A percentile compares a stretch with the other conserved stretches of the same genome.
Evolutionary conservation across 805 yeast genomes (phyloP).

Genomic region (Metschnikowia matae): DNA sequence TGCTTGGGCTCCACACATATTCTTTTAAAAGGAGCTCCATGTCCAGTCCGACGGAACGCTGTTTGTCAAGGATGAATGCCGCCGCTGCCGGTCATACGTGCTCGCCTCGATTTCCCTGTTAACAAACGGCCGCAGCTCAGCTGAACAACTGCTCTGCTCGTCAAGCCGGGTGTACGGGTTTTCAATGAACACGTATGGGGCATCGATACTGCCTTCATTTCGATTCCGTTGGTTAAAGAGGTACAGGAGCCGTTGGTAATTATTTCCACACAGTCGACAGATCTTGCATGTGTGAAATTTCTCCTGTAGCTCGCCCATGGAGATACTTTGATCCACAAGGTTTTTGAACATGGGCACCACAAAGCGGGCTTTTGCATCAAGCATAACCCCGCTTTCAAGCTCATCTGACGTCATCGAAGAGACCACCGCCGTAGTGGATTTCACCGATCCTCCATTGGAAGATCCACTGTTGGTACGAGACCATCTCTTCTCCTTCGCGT

Average conservation of each 20-base stretch:
- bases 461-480: constrained; percentile 11
- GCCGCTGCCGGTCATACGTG: neutral
- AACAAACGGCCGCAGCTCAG: neutral
- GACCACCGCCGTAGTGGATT: neutral
- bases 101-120: constrained; percentile 1
- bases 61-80: neutral
- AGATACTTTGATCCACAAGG: constrained; percentile 8
- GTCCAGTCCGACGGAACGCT: constrained; percentile 39
- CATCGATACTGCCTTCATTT: constrained; percentile 15
- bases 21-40: constrained; percentile 46
- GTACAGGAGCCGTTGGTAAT: constrained; percentile 21
- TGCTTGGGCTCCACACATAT: neutral
- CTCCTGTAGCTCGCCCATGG: constrained; percentile 8
- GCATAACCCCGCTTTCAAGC: constrained; percentile 10
- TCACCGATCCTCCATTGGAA: constrained; percentile 7
- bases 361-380: constrained; percentile 25
- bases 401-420: constrained; percentile 9
- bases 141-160: neutral
- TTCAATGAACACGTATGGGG: constrained; percentile 27
- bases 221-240: constrained; percentile 25
- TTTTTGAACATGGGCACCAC: constrained; percentile 34
- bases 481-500: neutral
- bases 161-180: constrained; percentile 23
- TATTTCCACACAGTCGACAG: constrained; percentile 18
- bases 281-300: constrained; percentile 17